Base-by-base conservation (phyloP, 768 basidiomycete species). In the Suillus cothurnatus region DNA sequence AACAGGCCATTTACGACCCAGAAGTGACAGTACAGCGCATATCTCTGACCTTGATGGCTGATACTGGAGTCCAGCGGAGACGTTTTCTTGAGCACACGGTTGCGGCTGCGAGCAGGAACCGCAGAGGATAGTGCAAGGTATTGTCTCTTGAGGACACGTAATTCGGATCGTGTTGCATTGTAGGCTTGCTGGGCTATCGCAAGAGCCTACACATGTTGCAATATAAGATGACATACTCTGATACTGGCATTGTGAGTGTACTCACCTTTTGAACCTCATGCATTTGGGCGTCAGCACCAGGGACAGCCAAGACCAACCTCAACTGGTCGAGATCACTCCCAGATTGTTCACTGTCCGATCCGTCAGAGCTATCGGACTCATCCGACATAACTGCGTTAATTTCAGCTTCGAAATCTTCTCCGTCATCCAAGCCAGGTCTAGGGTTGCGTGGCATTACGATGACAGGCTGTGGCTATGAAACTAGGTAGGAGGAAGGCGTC, bases 231-330 rank as follows among this genome's bases (percentile, higher is more conserved):
- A n/a, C 53, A 55, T 55, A 34, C 19, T 43, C 3, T 19, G 19
- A 34, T 3, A 34, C 53, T 1, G 32, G 9, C 21, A 12, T 55
- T 49, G 23, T 3, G 19, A 52, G 50, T 28, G 12, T 39, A 1
- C 61, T 62, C 17, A 63, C 62, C 62, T 63, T 63, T 38, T 36
- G 52, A 15, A 63, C 50, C 26, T 55, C 50, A 14, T 55, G 34
- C 38, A 38, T 38, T 31, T 55, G 38, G 6, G 62, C 39, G n/a
- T 38, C 43, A 6, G 62, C 52, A 21, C 62, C 62, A 11, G 62
- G 52, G 26, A 63, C 62, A 11, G 34, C 34, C 6, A 63, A 9
- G 36, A 63, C 62, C 7, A 15, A n/a, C 41, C 52, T n/a, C n/a
- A n/a, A n/a, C n/a, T n/a, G n/a, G n/a, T n/a, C n/a, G n/a, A n/a